Conservation (phyloP, 1,284 basidiomycete genomes). For the Trichosporon inkin region DNA sequence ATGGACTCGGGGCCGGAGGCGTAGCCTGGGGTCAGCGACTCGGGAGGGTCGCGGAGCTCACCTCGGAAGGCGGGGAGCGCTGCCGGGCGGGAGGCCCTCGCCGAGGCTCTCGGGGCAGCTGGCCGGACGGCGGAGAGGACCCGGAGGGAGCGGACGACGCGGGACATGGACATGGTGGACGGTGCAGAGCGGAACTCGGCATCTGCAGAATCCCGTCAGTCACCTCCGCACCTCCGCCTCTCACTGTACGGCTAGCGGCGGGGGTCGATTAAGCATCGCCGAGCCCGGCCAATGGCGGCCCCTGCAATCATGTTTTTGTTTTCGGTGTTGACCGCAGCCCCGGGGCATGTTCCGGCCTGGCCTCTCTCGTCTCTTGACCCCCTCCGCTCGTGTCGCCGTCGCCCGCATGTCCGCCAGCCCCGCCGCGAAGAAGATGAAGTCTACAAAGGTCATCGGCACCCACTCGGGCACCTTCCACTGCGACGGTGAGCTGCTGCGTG, state of each 20-base stretch:
- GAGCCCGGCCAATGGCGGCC: not conserved
- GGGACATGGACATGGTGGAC: not conserved
- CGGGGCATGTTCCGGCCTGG: too few species aligned
- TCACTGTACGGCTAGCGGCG: not conserved
- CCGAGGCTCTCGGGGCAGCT: not conserved
- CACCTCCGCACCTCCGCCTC: too few species aligned
- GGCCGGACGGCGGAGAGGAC: not conserved
- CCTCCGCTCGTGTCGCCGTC: not conserved
- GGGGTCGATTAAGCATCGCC: not conserved
- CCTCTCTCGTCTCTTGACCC: not conserved
- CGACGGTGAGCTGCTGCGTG: constrained; percentile 62
- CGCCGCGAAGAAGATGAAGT: constrained; percentile 47
- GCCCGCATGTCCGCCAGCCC: constrained; percentile 31
- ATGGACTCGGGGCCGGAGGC: constrained; percentile 77
- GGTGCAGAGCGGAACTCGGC: not conserved
- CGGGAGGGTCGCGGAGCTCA: not conserved
- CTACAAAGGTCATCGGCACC: constrained; percentile 66
- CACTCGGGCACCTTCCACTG: constrained; percentile 96
- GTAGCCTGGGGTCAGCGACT: constrained; percentile 58
- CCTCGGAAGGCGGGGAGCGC: not conserved
- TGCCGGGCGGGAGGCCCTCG: not conserved
- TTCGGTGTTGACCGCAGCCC: not conserved
- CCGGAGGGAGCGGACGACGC: not conserved
- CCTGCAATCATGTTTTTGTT: constrained; percentile 5
- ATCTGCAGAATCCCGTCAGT: not conserved